These are phyloP conservation scores for Symbiodinium pilosum DNA, from an alignment of 73 alveolate genomes.

Conservation along the genomic window DNA sequence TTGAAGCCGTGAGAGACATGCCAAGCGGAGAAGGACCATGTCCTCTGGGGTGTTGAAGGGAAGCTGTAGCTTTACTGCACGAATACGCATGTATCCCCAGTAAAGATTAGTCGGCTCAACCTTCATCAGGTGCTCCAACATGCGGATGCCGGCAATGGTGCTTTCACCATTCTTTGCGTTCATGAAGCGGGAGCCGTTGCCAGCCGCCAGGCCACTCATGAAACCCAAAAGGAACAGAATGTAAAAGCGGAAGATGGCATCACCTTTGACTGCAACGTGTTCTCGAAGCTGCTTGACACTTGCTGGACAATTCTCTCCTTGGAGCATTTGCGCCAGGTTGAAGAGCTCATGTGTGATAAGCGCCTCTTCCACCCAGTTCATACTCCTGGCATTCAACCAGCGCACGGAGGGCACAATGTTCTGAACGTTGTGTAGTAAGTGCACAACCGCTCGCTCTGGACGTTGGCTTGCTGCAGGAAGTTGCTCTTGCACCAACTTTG, in stretches of 20 bases:
- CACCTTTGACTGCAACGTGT: conserved; percentile 37
- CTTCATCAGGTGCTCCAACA: conserved; percentile 16
- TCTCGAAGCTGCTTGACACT: not conserved
- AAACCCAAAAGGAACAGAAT: conserved; percentile 68
- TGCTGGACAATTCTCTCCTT: conserved; percentile 70
- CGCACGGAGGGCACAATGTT: conserved; percentile 61
- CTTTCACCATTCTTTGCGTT: conserved; percentile 49
- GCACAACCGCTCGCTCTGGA: conserved; percentile 71
- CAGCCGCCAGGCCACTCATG: conserved; percentile 92
- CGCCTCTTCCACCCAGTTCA: not conserved
- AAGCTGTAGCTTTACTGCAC: not conserved
- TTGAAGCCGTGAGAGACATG: conserved; percentile 50
- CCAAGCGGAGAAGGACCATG: conserved; percentile 50
- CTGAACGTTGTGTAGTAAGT: not conserved
- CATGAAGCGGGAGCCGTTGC: conserved; percentile 78
- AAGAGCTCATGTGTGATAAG: conserved; percentile 36
- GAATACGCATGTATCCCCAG: conserved; percentile 64
- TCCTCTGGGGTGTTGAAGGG: conserved; percentile 23
- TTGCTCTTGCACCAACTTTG: conserved; percentile 24
- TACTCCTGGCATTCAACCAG: not conserved
- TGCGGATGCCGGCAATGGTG: conserved; percentile 26
- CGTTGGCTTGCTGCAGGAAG: conserved; percentile 37
- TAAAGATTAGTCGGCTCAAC: conserved; percentile 24
- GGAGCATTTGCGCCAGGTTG: conserved; percentile 85
- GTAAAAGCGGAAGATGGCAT: conserved; percentile 34